Conservation (phyloP, 2,329 filamentous ascomycete genomes). For the Epichloe typhina region DNA sequence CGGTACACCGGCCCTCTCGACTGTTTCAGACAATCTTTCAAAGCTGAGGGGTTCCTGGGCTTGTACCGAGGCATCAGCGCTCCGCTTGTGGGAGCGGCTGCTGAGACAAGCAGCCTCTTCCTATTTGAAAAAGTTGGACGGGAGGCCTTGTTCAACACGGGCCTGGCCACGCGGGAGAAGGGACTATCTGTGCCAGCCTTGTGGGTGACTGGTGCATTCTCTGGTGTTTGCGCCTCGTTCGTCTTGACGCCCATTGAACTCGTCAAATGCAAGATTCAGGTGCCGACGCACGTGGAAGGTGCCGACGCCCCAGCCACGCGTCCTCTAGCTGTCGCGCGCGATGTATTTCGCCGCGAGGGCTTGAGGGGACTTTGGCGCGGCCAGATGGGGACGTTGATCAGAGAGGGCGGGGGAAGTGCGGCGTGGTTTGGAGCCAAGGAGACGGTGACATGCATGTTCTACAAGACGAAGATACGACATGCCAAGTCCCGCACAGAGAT, state of each 20-base stretch:
- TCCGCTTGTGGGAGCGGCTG: slow-evolving; percentile 77
- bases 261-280: slow-evolving; percentile 97
- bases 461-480: slow-evolving; percentile 36
- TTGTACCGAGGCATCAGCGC: slow-evolving; percentile 90
- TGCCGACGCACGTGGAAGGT: slow-evolving; percentile 37
- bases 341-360: slow-evolving; percentile 74
- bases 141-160: slow-evolving; percentile 44
- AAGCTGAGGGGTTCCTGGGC: slow-evolving; percentile 62
- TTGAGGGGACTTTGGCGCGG: slow-evolving; percentile 87
- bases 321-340: slow-evolving; percentile 58
- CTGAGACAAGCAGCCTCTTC: slow-evolving; percentile 87
- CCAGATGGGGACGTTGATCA: slow-evolving; percentile 82
- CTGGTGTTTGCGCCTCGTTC: slow-evolving; percentile 79
- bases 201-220: slow-evolving; percentile 68
- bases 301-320: slow-evolving; percentile 36
- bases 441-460: slow-evolving; percentile 59
- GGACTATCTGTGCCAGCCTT: slow-evolving; percentile 63
- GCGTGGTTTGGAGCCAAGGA: slow-evolving; percentile 95
- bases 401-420: slow-evolving; percentile 83
- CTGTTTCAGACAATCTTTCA: slow-evolving; percentile 80
- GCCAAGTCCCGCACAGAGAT: slow-evolving; percentile 27
- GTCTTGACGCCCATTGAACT: slow-evolving; percentile 91
- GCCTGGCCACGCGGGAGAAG: slow-evolving; percentile 35
- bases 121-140: slow-evolving; percentile 74
- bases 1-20: slow-evolving; percentile 79